Base-by-base conservation (phyloP, 805 yeast genomes). In the Suhomyces canberraensis region DNA sequence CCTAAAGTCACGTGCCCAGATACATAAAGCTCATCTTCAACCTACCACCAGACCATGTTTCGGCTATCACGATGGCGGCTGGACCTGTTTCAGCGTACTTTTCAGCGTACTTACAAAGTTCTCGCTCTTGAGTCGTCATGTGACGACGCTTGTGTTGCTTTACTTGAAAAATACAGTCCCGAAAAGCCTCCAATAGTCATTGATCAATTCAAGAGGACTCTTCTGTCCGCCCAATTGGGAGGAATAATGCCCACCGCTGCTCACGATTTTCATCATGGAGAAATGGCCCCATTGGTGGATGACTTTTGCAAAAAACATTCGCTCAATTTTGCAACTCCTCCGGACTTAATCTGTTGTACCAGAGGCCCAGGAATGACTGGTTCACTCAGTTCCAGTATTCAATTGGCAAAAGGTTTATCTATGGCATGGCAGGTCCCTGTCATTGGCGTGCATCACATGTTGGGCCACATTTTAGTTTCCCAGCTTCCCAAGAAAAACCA, bases 361-460 rank as follows among this genome's bases (percentile, higher is more conserved):
- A 66, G 95, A 46, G 98, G 98, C 0, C 98, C 98, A 0, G 98
- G 98, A 0, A 88, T 93, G 96, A 76, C 80, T 7, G 96, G 97
- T 0, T 83, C 95, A 0, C 66, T 93, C 11, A 74, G 87, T 8
- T 82, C 87, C 0, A 95, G 97, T 1, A 66, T 84, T 16, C 93
- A 85, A 51, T 61, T 87, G 27, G 95, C 95, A 0, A 84, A 87
- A 50, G 98, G 98, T 0, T 64, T 93, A 9, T 66, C 89, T 1
- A 62, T 84, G 0, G 97, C 90, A 0, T 84, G 88, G 83, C 58
- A 73, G 11, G 73, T 67, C 5, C 97, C 96, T 0, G 51, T 87
- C 14, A 66, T 93, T 2, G 98, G 97, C 0, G 96, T 91, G 0
- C 95, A 93, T 56, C 98, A 93, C 52, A 91, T 93, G 98, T 67